phyloP scores from a whole-genome alignment of 805 yeast species.

The Ogataea sp. region DNA sequence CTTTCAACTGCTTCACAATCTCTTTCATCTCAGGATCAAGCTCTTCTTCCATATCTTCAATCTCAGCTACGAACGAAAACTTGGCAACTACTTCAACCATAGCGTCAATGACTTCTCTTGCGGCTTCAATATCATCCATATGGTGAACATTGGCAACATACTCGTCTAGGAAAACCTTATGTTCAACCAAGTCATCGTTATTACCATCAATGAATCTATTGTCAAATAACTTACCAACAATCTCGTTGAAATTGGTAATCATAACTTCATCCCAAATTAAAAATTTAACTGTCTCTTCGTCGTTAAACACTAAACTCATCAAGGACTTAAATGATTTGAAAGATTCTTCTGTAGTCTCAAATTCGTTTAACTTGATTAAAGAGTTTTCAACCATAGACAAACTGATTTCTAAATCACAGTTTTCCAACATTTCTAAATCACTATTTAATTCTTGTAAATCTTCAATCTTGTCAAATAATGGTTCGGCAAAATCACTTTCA shows the following conservation, averaged over 20 bases:
- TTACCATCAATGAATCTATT: slow-evolving; percentile 7
- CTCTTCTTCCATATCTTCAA: no score
- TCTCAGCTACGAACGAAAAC: no score
- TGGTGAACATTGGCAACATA: slow-evolving; percentile 5
- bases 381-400: background rate
- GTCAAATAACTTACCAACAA: slow-evolving; percentile 7
- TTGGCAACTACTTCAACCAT: no score
- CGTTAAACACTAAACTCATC: slow-evolving; percentile 5
- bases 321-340: slow-evolving; percentile 5
- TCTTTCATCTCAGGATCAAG: no score
- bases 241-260: slow-evolving; percentile 4
- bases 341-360: background rate
- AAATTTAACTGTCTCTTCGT: slow-evolving; percentile 4
- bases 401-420: background rate
- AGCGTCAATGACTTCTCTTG: no score
- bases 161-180: slow-evolving; percentile 5
- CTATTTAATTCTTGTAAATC: slow-evolving; percentile 7
- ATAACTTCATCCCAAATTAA: slow-evolving; percentile 4
- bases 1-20: no score
- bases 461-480: slow-evolving; percentile 6
- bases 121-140: background rate
- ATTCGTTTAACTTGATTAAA: background rate
- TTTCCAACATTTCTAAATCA: background rate
- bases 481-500: slow-evolving; percentile 9
- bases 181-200: slow-evolving; percentile 5